These are phyloP conservation scores for Alternaria incomplexa DNA, from an alignment of 2,329 filamentous ascomycete species.

Conservation along the genomic window DNA sequence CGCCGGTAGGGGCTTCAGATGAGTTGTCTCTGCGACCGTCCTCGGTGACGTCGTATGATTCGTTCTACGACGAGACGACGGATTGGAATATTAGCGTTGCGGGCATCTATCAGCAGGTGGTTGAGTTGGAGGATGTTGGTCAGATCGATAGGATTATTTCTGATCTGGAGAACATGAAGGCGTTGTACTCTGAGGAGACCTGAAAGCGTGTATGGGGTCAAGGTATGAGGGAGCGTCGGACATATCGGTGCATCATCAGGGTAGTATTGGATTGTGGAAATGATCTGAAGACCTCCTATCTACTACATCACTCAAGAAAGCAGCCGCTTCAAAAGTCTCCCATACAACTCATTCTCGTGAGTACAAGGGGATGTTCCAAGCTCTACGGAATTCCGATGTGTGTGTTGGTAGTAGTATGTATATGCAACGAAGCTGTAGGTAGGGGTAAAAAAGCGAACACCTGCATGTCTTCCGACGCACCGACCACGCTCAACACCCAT, in stretches of 20 bases:
- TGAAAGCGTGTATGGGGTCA: background rate
- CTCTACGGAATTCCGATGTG: too few relatives aligned
- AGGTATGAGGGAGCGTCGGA: background rate
- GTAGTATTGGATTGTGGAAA: background rate
- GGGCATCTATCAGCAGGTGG: background rate
- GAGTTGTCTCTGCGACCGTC: background rate
- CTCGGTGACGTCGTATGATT: background rate
- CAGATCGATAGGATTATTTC: conserved; percentile 1
- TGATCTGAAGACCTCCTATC: background rate
- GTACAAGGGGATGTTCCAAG: too few relatives aligned
- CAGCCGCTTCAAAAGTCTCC: too few relatives aligned
- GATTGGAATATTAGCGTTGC: background rate
- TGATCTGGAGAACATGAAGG: background rate
- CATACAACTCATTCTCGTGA: too few relatives aligned
- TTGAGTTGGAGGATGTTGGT: background rate
- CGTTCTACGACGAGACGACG: background rate
- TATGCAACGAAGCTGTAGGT: background rate
- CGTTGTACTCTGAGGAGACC: background rate
- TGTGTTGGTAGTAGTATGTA: too few relatives aligned
- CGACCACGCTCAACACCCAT: background rate
- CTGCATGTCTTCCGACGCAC: background rate
- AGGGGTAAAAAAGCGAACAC: background rate
- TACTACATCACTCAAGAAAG: background rate
- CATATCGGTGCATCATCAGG: background rate
- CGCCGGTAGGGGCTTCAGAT: background rate